Evolutionary conservation across 1,139 yeast genomes (phyloP), one percentile per base, ranked within the genome.

Genomic region (Debaryomycetaceae sp.): DNA sequence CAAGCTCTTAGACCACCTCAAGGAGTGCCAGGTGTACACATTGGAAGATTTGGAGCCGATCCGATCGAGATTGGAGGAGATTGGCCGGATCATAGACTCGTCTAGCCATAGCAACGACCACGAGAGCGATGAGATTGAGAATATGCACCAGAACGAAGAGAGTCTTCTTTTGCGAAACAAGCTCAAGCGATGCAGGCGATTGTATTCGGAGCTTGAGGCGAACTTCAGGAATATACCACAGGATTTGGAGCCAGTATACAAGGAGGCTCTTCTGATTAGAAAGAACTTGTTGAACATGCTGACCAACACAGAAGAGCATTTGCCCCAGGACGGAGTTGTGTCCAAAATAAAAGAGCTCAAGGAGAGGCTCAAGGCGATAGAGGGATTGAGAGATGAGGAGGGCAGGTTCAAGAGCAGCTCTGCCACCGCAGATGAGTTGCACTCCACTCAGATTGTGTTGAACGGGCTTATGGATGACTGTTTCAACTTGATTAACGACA

Each of bases 401-500:
- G 75, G 68, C 17, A 63, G 56, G 49, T 71, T 65, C 52, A 57
- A 50, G 43, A 50, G 59, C 33, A 41, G 47, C 8, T 54, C 51
- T 31, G 61, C 51, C 6, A 49, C 56, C 6, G 51, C 53, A 24
- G 54, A 55, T 13, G 53, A 57, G 37, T 49, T 59, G 30, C 53
- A 53, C 15, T 53, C 65, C 3, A 50, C 64, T 18, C 88, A 83
- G 55, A 79, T 77, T 39, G 81, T 83, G 2, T 61, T 84, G 39
- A 83, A 83, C 54, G 91, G 91, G 9, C 65, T 85, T 31, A 64
- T 87, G 33, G 96, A 88, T 58, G 95, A 87, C 56, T 87, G 96
- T 59, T 80, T 82, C 55, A 83, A 82, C 49, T 70, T 88, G 42
- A 65, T 88, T 33, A 75, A 75, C 42, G 97, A 89, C 64, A 68